A percentile compares a stretch with the other conserved stretches of the same genome.
These are phyloP conservation scores for Arabidopsis suecica DNA, from an alignment of 345 rosid species.

Conservation along the genomic window DNA sequence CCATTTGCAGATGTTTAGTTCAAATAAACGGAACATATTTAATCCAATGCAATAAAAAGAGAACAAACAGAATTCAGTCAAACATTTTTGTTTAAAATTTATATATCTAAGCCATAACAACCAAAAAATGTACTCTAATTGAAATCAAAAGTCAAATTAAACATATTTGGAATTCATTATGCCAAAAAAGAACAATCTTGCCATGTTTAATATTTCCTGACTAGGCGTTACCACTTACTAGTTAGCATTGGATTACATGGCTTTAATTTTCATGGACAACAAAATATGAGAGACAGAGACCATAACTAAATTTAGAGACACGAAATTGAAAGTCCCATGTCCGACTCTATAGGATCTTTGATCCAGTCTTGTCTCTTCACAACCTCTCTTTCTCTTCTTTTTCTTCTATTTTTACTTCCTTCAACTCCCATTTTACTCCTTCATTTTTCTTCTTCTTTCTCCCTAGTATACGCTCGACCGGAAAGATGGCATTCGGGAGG, in stretches of 20 bases:
- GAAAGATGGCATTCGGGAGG: conserved; percentile 60
- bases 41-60: background rate
- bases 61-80: background rate
- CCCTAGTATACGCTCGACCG: background rate
- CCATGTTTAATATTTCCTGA: conserved; percentile 10
- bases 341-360: conserved; percentile 69
- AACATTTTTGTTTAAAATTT: background rate
- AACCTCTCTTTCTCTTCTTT: conserved; percentile 47
- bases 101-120: background rate
- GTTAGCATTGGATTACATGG: conserved; percentile 7
- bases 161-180: background rate
- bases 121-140: background rate
- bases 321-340: conserved; percentile 43
- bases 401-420: conserved; percentile 34
- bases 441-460: conserved; percentile 27
- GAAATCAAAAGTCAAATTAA: background rate
- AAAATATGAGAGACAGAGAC: conserved; percentile 18
- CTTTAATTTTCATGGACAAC: background rate
- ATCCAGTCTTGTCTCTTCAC: conserved; percentile 52
- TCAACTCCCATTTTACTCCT: conserved; percentile 48
- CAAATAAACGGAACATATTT: background rate
- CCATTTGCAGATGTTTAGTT: background rate
- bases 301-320: conserved; percentile 41
- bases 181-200: background rate
- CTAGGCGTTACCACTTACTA: background rate